These are phyloP conservation scores for Schizothecium vesticola DNA, from an alignment of 495 filamentous ascomycete genomes.

Conservation along the genomic window DNA sequence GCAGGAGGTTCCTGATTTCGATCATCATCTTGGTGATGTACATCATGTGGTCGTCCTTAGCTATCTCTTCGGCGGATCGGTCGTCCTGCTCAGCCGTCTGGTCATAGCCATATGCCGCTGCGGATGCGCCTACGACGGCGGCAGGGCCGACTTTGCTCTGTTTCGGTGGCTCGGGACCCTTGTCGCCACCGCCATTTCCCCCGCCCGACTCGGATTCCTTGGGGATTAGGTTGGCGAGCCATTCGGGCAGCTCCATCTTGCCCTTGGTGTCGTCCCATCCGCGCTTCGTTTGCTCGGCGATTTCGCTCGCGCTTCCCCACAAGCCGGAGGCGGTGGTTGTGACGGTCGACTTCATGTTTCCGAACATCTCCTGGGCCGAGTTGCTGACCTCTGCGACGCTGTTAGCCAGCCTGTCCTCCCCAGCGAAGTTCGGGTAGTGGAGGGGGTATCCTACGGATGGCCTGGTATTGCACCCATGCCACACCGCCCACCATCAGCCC, in stretches of 20 bases:
- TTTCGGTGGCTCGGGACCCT: slow-evolving; percentile 50
- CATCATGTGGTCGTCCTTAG: slow-evolving; percentile 99
- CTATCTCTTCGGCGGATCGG: slow-evolving; percentile 52
- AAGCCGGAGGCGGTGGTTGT: slow-evolving; percentile 57
- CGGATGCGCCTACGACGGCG: slow-evolving; percentile 55
- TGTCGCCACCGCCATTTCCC: slow-evolving; percentile 26
- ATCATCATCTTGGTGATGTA: slow-evolving; percentile 98
- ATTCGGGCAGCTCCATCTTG: slow-evolving; percentile 71
- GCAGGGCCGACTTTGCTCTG: slow-evolving; percentile 56
- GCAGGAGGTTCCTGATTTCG: slow-evolving; percentile 87
- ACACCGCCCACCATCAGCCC: slow-evolving; percentile 79
- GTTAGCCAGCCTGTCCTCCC: slow-evolving; percentile 20
- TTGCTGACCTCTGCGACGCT: slow-evolving; percentile 68
- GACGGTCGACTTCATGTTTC: slow-evolving; percentile 62
- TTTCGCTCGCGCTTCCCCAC: slow-evolving; percentile 63
- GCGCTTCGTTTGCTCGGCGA: slow-evolving; percentile 69
- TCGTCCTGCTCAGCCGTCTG: slow-evolving; percentile 65
- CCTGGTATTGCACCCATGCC: slow-evolving; percentile 95
- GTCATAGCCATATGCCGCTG: slow-evolving; percentile 72
- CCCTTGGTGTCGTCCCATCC: slow-evolving; percentile 84
- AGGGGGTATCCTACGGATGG: slow-evolving; percentile 60
- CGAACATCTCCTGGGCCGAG: slow-evolving; percentile 78
- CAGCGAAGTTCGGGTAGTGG: background rate
- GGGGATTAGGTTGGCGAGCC: slow-evolving; percentile 72
- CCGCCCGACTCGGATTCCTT: slow-evolving; percentile 47